phyloP scores from a whole-genome alignment of 495 filamentous ascomycete genomes.

The Parmelia sp. region DNA sequence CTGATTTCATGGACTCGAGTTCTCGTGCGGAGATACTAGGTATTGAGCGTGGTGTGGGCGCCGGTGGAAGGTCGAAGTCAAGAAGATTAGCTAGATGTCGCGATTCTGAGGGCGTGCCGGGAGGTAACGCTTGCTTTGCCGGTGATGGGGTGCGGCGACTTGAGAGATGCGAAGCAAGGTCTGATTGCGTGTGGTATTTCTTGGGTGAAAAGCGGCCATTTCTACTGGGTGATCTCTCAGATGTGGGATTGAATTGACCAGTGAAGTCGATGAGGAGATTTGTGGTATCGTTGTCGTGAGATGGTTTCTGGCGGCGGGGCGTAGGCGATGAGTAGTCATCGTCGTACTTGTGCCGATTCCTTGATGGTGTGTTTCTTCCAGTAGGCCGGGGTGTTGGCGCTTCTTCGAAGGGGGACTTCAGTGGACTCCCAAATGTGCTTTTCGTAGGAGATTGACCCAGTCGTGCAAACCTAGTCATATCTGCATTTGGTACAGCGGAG shows the following conservation, averaged over 20 bases:
- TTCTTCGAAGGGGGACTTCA: slow-evolving; percentile 29
- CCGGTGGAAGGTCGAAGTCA: slow-evolving; percentile 87
- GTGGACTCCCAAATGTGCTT: slow-evolving; percentile 34
- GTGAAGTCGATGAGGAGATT: slow-evolving; percentile 83
- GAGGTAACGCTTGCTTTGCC: slow-evolving; percentile 32
- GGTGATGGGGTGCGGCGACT: slow-evolving; percentile 41
- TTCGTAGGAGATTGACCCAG: slow-evolving; percentile 55
- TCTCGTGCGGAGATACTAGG: slow-evolving; percentile 88
- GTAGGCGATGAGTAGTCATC: slow-evolving; percentile 51
- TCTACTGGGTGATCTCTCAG: slow-evolving; percentile 34
- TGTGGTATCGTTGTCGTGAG: slow-evolving; percentile 50
- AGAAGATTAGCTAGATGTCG: slow-evolving; percentile 58
- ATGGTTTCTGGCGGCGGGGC: slow-evolving; percentile 39
- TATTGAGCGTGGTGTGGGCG: slow-evolving; percentile 83
- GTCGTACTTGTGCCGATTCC: slow-evolving; percentile 13
- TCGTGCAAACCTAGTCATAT: slow-evolving; percentile 78
- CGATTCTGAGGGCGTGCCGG: slow-evolving; percentile 42
- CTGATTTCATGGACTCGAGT: slow-evolving; percentile 83
- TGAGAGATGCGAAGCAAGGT: slow-evolving; percentile 40
- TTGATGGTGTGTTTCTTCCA: slow-evolving; percentile 25
- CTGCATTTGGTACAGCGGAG: slow-evolving; percentile 67
- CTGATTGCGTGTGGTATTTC: slow-evolving; percentile 33
- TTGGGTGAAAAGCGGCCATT: slow-evolving; percentile 38
- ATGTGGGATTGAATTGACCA: slow-evolving; percentile 58
- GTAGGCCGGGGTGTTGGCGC: slow-evolving; percentile 37